Conservation (phyloP, 1,139 yeast genomes). For the Candida pseudoviswanathii region DNA sequence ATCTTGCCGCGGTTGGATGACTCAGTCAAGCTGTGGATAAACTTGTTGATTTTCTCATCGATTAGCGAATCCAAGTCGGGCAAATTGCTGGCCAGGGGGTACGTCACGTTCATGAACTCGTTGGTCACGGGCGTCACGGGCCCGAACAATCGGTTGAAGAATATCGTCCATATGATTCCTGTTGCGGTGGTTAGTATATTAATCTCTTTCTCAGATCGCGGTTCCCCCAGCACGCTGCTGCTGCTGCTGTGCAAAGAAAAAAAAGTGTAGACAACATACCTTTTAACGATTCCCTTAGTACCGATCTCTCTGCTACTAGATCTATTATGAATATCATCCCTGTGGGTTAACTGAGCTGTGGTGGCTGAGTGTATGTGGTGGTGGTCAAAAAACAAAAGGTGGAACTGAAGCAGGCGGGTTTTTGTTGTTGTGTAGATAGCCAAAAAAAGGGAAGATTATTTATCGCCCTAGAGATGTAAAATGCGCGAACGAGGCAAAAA, state of each 20-base stretch:
- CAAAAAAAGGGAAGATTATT: background rate
- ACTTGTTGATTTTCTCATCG: slow-evolving; percentile 40
- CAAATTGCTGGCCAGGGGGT: slow-evolving; percentile 44
- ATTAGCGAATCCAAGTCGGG: slow-evolving; percentile 49
- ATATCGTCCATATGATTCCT: slow-evolving; percentile 68
- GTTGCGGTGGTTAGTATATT: slow-evolving; percentile 20
- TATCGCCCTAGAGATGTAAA: background rate
- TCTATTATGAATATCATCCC: slow-evolving; percentile 42
- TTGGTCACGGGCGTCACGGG: slow-evolving; percentile 56
- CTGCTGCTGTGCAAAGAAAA: background rate
- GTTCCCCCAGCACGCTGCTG: background rate
- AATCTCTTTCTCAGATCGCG: background rate
- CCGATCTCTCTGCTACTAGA: slow-evolving; percentile 45
- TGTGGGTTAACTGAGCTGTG: background rate
- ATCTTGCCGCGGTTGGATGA: slow-evolving; percentile 8
- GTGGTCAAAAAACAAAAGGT: background rate
- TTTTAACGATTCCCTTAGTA: slow-evolving; percentile 45
- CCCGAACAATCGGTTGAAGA: slow-evolving; percentile 73
- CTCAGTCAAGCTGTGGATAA: slow-evolving; percentile 22
- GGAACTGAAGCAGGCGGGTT: background rate
- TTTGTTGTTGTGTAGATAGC: background rate
- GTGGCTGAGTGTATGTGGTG: background rate
- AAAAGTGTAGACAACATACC: slow-evolving; percentile 33
- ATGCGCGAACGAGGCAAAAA: background rate
- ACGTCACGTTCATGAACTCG: slow-evolving; percentile 47